Evolutionary conservation across 2,329 filamentous ascomycete genomes (phyloP).

Genomic region (Fusarium vanettenii): DNA sequence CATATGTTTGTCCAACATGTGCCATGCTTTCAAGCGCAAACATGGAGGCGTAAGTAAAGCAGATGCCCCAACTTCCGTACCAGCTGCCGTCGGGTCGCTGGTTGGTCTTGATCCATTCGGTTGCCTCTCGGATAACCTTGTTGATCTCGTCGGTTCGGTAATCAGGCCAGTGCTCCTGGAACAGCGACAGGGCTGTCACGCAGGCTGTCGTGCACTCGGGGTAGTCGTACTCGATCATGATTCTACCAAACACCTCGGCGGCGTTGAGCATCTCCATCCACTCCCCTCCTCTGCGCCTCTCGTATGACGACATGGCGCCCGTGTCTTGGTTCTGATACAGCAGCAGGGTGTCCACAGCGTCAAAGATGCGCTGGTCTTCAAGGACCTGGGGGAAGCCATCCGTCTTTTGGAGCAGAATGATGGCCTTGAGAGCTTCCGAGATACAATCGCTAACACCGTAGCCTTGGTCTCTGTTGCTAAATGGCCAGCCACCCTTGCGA

Average conservation of each 20-base stretch:
- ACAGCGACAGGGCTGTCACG: conserved; percentile 86
- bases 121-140: conserved; percentile 76
- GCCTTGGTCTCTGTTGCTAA: conserved; percentile 91
- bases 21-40: conserved; percentile 91
- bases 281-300: conserved; percentile 81
- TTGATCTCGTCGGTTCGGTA: conserved; percentile 84
- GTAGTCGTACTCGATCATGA: conserved; percentile 99
- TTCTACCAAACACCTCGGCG: conserved; percentile 93
- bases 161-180: conserved; percentile 82
- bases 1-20: conserved; percentile 84
- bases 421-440: conserved; percentile 87
- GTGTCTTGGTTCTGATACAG: conserved; percentile 86
- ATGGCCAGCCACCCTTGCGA: conserved; percentile 94
- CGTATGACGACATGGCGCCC: conserved; percentile 92
- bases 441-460: conserved; percentile 97
- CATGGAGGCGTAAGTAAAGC: conserved; percentile 97
- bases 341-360: conserved; percentile 90
- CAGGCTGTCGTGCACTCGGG: conserved; percentile 97
- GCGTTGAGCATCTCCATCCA: conserved; percentile 89
- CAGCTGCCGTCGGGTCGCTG: conserved; percentile 89
- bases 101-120: conserved; percentile 83
- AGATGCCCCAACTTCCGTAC: conserved; percentile 99
- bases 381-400: conserved; percentile 80
- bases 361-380: conserved; percentile 81
- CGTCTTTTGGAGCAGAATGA: conserved; percentile 84